These are phyloP conservation scores for Phialophora tarda DNA, from an alignment of 2,329 filamentous ascomycete species.

Conservation along the genomic window DNA sequence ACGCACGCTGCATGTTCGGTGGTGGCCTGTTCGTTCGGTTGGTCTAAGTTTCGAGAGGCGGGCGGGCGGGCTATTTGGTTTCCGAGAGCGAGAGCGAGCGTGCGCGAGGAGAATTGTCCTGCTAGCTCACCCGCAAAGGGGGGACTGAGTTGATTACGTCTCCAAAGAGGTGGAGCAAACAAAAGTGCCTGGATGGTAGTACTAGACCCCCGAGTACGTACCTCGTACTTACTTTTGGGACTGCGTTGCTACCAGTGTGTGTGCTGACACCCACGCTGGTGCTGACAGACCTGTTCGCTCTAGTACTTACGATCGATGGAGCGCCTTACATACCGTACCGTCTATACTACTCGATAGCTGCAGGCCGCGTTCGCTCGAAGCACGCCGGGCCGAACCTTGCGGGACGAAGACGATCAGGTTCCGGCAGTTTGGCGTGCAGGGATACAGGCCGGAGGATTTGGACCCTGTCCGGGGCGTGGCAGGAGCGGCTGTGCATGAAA, in stretches of 20 bases:
- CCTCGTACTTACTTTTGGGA: too few relatives aligned
- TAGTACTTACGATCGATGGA: background rate
- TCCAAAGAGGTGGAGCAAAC: too few relatives aligned
- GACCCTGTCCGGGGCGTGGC: background rate
- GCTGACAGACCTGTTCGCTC: background rate
- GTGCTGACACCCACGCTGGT: background rate
- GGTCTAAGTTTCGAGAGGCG: too few relatives aligned
- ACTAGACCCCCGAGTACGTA: too few relatives aligned
- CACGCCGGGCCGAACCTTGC: constrained; percentile 7
- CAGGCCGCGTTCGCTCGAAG: background rate
- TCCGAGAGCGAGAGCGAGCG: background rate
- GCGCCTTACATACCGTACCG: background rate
- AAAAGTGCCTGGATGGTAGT: too few relatives aligned
- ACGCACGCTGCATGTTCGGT: too few relatives aligned
- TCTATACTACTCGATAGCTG: background rate
- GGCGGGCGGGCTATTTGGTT: too few relatives aligned
- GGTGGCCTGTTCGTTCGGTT: too few relatives aligned
- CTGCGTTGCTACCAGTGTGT: too few relatives aligned
- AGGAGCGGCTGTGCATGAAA: background rate
- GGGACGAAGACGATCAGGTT: constrained; percentile 5
- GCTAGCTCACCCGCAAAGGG: too few relatives aligned
- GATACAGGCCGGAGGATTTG: background rate
- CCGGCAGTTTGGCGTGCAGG: constrained; percentile 1
- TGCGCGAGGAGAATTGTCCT: background rate
- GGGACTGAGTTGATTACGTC: too few relatives aligned